Percentiles rank a stretch among this genome's conserved stretches.
phyloP scores from a whole-genome alignment of 2,329 filamentous ascomycete species.

The Coniochaeta sp. region DNA sequence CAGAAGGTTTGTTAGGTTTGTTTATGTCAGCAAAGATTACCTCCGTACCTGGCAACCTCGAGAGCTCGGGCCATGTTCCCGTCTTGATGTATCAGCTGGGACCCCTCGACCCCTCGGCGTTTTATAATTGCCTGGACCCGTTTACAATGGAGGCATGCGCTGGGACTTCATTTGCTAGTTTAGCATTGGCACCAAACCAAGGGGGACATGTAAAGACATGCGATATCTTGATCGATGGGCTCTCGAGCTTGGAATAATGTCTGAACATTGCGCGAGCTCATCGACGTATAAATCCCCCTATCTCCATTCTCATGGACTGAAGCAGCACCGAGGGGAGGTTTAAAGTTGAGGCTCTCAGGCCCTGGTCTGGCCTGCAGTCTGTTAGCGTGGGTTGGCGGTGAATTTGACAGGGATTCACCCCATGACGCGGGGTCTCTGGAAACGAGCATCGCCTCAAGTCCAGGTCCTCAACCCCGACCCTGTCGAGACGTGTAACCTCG shows the following conservation, averaged over 20 bases:
- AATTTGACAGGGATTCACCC: background rate
- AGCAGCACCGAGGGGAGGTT: background rate
- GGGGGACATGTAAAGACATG: background rate
- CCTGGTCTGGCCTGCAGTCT: background rate
- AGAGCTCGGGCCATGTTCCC: background rate
- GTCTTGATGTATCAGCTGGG: background rate
- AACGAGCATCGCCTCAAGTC: background rate
- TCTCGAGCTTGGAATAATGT: background rate
- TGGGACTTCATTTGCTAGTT: background rate
- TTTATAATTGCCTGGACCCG: background rate
- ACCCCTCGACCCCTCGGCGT: background rate
- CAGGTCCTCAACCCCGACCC: background rate
- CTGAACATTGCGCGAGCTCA: background rate
- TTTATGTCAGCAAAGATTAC: background rate
- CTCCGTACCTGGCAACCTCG: background rate
- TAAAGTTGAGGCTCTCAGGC: background rate
- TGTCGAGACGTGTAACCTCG: conserved; percentile 23
- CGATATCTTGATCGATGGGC: too few species aligned
- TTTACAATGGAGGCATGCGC: background rate
- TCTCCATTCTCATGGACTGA: background rate
- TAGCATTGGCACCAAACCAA: background rate
- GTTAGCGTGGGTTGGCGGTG: background rate
- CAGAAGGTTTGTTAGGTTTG: too few species aligned
- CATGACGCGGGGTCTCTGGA: background rate
- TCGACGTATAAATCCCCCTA: background rate